phyloP scores from a whole-genome alignment of 495 filamentous ascomycete species.

The Melanomma pulvis-pyrius region DNA sequence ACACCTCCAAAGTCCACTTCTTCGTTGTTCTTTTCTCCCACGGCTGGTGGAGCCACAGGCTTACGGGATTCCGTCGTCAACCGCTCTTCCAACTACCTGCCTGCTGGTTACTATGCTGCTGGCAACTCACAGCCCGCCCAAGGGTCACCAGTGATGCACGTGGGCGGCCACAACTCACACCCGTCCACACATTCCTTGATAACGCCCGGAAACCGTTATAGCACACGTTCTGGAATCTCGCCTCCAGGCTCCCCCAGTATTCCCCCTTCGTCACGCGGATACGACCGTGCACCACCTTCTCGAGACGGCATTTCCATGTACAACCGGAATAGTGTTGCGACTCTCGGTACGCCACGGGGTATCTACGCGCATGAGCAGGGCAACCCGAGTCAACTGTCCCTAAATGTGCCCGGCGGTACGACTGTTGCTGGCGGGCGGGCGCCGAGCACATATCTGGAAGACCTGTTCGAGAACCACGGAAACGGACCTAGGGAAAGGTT shows the following conservation, averaged over 20 bases:
- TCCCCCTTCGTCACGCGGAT: constrained; percentile 33
- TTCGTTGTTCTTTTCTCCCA: constrained; percentile 89
- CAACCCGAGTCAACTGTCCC: constrained; percentile 66
- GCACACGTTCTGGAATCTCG: constrained; percentile 52
- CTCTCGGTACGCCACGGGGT: constrained; percentile 37
- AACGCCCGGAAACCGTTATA: constrained; percentile 35
- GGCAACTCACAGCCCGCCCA: constrained; percentile 57
- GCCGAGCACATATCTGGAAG: constrained; percentile 90
- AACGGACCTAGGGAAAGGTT: constrained; percentile 43
- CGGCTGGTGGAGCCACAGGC: constrained; percentile 59
- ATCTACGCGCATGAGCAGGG: constrained; percentile 53
- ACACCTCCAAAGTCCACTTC: constrained; percentile 55
- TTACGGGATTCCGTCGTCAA: constrained; percentile 52
- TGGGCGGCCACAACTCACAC: constrained; percentile 53
- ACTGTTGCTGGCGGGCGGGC: constrained; percentile 64
- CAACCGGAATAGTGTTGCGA: constrained; percentile 35
- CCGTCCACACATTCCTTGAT: constrained; percentile 52
- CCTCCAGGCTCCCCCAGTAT: constrained; percentile 71
- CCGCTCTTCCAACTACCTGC: constrained; percentile 73
- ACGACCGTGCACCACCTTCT: constrained; percentile 44
- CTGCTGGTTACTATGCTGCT: constrained; percentile 89
- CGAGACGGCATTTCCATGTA: constrained; percentile 42
- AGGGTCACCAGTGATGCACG: constrained; percentile 52
- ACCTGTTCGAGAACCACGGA: constrained; percentile 76
- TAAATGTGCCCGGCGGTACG: constrained; percentile 63